These are phyloP conservation scores for Nemania sp. DNA, from an alignment of 2,329 filamentous ascomycete genomes.

Conservation along the genomic window DNA sequence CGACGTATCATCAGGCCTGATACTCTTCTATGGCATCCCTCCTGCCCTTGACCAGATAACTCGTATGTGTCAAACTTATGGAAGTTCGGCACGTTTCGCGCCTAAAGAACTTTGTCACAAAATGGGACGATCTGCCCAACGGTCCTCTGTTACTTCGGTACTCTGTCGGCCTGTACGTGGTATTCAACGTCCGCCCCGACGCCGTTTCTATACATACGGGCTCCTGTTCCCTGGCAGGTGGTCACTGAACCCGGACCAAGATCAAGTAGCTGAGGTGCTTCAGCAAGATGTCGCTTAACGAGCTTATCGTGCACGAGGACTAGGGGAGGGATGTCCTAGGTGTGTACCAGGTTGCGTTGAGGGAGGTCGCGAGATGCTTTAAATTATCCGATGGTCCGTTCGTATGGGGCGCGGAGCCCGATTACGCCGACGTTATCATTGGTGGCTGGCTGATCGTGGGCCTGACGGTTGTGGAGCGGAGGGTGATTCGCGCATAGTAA, in stretches of 20 bases:
- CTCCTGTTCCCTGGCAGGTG: constrained; percentile 48
- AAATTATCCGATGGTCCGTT: constrained; percentile 31
- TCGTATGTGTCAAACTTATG: constrained; percentile 42
- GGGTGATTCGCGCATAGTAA: constrained; percentile 35
- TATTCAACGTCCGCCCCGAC: constrained; percentile 61
- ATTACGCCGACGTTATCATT: constrained; percentile 38
- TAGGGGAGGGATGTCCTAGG: constrained; percentile 26
- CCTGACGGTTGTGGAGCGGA: constrained; percentile 31
- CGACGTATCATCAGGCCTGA: constrained; percentile 26
- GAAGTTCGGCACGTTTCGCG: constrained; percentile 47
- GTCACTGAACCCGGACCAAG: constrained; percentile 55
- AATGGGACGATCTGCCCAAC: constrained; percentile 56
- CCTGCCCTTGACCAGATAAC: constrained; percentile 39
- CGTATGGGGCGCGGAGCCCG: constrained; percentile 28
- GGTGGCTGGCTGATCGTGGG: constrained; percentile 36
- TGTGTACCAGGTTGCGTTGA: constrained; percentile 21
- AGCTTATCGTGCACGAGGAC: constrained; percentile 34
- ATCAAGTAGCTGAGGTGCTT: constrained; percentile 55
- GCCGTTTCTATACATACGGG: constrained; percentile 54
- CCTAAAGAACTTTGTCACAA: constrained; percentile 47
- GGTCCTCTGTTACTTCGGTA: constrained; percentile 54
- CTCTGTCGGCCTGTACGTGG: constrained; percentile 45
- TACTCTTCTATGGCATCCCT: constrained; percentile 51
- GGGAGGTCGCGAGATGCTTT: constrained; percentile 31
- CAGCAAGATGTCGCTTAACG: constrained; percentile 50